Percentiles rank a stretch among this genome's conserved stretches.
phyloP scores from a whole-genome alignment of 768 basidiomycete genomes.

The Termitomyces sp. region DNA sequence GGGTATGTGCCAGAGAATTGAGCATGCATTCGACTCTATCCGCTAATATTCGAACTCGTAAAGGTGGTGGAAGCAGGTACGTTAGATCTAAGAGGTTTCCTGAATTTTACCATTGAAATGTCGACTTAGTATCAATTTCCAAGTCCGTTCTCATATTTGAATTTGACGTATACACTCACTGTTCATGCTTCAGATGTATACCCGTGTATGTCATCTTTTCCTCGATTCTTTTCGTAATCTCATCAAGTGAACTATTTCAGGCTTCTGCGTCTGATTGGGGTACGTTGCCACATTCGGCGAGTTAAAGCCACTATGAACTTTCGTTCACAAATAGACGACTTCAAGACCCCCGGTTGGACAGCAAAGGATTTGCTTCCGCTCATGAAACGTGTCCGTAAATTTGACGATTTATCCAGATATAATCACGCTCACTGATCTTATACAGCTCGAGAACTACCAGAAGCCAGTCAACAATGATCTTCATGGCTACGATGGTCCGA shows the following conservation, averaged over 20 bases:
- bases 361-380: slow-evolving; percentile 66
- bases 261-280: slow-evolving; percentile 74
- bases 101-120: neutral
- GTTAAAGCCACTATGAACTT: neutral
- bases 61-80: slow-evolving; percentile 58
- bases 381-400: slow-evolving; percentile 58
- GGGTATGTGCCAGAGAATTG: slow-evolving; percentile 30
- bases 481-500: slow-evolving; percentile 73
- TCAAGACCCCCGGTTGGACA: slow-evolving; percentile 70
- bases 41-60: neutral
- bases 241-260: slow-evolving; percentile 25
- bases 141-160: slow-evolving; percentile 27
- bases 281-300: slow-evolving; percentile 24
- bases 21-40: too few species aligned
- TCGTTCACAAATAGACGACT: slow-evolving; percentile 50
- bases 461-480: slow-evolving; percentile 66
- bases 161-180: neutral
- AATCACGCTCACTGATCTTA: neutral
- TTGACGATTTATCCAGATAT: neutral
- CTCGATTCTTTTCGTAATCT: neutral
- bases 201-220: slow-evolving; percentile 38
- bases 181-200: slow-evolving; percentile 58
- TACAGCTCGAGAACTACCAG: slow-evolving; percentile 74
- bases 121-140: slow-evolving; percentile 65
- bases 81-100: neutral